These are phyloP conservation scores for Bruguiera hainesii DNA, from an alignment of 441 rosid species.

Conservation along the genomic window DNA sequence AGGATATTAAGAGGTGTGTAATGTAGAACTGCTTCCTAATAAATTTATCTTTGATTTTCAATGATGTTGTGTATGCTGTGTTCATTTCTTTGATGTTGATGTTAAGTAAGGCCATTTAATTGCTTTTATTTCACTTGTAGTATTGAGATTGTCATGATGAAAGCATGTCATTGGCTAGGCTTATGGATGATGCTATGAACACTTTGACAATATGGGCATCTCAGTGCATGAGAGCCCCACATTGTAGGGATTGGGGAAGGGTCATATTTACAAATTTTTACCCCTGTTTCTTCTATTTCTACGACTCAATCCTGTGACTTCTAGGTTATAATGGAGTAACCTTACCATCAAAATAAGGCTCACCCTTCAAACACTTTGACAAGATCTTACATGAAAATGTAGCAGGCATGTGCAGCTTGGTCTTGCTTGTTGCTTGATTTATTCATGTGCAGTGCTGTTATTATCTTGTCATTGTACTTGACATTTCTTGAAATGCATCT, in stretches of 20 bases:
- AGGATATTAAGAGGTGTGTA: slow-evolving; percentile 77
- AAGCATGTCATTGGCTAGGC: background rate
- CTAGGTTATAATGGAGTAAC: no score
- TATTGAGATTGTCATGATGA: background rate
- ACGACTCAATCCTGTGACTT: no score
- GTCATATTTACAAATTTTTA: no score
- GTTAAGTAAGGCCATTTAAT: background rate
- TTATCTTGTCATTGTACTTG: background rate
- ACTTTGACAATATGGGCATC: no score
- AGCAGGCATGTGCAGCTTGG: background rate
- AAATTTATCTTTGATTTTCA: background rate
- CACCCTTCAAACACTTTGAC: no score
- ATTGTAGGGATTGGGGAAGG: no score
- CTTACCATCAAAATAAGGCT: no score
- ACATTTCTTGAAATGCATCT: background rate
- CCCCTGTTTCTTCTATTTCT: no score
- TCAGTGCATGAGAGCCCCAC: no score
- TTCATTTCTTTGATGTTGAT: background rate
- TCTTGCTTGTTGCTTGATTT: background rate
- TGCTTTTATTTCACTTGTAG: background rate
- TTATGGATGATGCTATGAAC: background rate
- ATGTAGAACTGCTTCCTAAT: background rate
- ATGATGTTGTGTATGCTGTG: background rate
- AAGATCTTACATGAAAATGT: background rate
- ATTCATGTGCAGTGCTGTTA: background rate